Evolutionary conservation across 2,329 filamentous ascomycete genomes (phyloP).

Genomic region (Leptographium flavum): DNA sequence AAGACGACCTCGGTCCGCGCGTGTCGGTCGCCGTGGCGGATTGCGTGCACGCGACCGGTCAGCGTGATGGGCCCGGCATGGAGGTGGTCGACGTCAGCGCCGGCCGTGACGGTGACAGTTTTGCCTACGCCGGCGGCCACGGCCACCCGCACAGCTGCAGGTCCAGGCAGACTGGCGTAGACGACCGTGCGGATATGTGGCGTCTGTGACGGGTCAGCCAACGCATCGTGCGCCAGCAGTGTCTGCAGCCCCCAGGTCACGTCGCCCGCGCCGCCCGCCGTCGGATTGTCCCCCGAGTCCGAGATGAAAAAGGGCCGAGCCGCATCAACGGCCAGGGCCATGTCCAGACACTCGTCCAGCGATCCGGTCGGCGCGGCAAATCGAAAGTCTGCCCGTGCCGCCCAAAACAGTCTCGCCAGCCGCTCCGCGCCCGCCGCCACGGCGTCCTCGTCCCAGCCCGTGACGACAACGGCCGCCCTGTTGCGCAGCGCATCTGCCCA

Average conservation of each 20-base stretch:
- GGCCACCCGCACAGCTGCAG: slow-evolving; percentile 25
- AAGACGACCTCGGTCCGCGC: slow-evolving; percentile 33
- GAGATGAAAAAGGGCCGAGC: slow-evolving; percentile 37
- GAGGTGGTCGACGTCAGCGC: slow-evolving; percentile 31
- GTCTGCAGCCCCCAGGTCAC: slow-evolving; percentile 35
- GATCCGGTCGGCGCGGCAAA: slow-evolving; percentile 37
- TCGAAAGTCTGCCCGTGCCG: slow-evolving; percentile 28
- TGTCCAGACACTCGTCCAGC: slow-evolving; percentile 30
- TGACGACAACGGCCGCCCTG: slow-evolving; percentile 32
- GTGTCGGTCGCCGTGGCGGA: slow-evolving; percentile 34
- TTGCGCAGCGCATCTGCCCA: slow-evolving; percentile 42
- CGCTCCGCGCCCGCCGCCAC: slow-evolving; percentile 26
- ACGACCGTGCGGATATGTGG: slow-evolving; percentile 27
- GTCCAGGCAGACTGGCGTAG: slow-evolving; percentile 37
- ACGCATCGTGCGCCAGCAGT: slow-evolving; percentile 29
- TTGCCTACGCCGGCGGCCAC: slow-evolving; percentile 30
- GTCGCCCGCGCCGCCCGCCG: slow-evolving; percentile 38
- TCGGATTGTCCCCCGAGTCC: slow-evolving; percentile 41
- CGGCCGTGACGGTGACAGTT: slow-evolving; percentile 34
- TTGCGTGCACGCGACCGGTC: slow-evolving; percentile 33
- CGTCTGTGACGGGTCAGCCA: slow-evolving; percentile 12
- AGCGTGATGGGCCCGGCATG: slow-evolving; percentile 34
- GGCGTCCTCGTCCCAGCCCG: slow-evolving; percentile 30
- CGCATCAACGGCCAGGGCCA: slow-evolving; percentile 23
- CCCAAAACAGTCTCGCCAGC: slow-evolving; percentile 33